Evolutionary conservation across 139 green algal species (phyloP).

Genomic region (Coccomyxa sp.): DNA sequence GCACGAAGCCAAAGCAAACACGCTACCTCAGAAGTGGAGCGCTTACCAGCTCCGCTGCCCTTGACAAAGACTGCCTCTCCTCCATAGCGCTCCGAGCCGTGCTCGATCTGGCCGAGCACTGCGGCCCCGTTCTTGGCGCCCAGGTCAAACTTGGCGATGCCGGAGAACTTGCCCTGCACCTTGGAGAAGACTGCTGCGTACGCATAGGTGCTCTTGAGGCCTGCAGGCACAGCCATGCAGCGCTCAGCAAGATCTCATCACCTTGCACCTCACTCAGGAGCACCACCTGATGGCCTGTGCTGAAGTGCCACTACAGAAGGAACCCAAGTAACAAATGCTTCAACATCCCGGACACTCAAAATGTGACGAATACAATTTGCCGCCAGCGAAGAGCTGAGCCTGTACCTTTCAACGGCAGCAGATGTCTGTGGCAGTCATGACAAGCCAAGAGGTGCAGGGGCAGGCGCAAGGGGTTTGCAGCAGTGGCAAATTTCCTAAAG

Average conservation of each 20-base stretch:
- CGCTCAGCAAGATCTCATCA: neutral
- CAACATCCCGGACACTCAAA: too few relatives aligned
- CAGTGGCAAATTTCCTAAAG: too few relatives aligned
- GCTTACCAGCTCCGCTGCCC: neutral
- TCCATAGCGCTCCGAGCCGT: slow-evolving; percentile 35
- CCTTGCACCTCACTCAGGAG: too few relatives aligned
- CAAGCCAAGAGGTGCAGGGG: neutral
- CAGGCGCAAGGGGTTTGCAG: neutral
- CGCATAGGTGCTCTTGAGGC: slow-evolving; percentile 16
- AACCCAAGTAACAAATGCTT: too few relatives aligned
- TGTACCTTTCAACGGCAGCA: too few relatives aligned
- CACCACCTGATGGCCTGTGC: too few relatives aligned
- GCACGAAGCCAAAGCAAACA: too few relatives aligned
- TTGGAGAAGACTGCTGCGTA: slow-evolving; percentile 19
- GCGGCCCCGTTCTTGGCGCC: slow-evolving; percentile 10
- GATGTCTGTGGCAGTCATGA: too few relatives aligned
- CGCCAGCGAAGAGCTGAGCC: too few relatives aligned
- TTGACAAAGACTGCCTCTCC: slow-evolving; percentile 75
- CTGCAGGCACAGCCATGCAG: slow-evolving; percentile 15
- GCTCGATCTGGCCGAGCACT: slow-evolving; percentile 29
- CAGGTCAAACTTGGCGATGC: slow-evolving; percentile 71
- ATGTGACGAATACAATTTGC: too few relatives aligned
- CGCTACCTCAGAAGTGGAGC: too few relatives aligned
- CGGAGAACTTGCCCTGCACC: slow-evolving; percentile 29
- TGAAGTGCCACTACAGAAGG: too few relatives aligned